Evolutionary conservation across 768 basidiomycete species (phyloP).

Genomic region (Termitomyces sp.): DNA sequence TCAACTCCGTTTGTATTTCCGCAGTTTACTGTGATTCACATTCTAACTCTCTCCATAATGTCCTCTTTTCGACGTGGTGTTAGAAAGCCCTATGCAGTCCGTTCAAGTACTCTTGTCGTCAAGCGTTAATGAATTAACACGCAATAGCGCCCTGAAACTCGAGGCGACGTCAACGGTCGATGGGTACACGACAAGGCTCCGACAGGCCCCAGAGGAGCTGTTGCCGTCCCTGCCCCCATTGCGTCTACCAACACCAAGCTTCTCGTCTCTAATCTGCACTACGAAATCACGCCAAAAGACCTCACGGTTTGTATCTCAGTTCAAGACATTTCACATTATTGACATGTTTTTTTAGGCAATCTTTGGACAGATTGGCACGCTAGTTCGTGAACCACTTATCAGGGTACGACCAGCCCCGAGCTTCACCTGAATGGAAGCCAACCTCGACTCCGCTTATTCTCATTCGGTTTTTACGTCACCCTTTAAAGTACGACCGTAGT

Average conservation of each 20-base stretch:
- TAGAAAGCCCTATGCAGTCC: slow-evolving; percentile 1
- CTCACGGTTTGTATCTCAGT: slow-evolving; percentile 56
- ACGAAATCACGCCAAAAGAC: slow-evolving; percentile 86
- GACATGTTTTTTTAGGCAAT: slow-evolving; percentile 49
- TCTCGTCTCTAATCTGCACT: slow-evolving; percentile 84
- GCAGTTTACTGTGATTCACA: slow-evolving; percentile 9
- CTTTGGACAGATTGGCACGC: slow-evolving; percentile 89
- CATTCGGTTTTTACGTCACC: slow-evolving; percentile 25
- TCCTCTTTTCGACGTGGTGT: slow-evolving; percentile 5
- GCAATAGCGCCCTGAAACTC: slow-evolving; percentile 8
- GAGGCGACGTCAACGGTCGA: slow-evolving; percentile 50
- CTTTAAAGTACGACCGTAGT: slow-evolving; percentile 88
- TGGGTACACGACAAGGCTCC: slow-evolving; percentile 79
- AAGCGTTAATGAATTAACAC: not conserved
- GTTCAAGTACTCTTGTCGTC: not conserved
- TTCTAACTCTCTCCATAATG: not conserved
- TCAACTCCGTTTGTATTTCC: slow-evolving; percentile 16
- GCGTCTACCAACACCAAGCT: slow-evolving; percentile 48
- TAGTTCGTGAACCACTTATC: slow-evolving; percentile 88
- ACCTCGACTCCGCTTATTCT: slow-evolving; percentile 38
- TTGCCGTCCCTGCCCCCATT: slow-evolving; percentile 22
- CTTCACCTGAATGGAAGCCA: slow-evolving; percentile 59
- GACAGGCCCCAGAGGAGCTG: slow-evolving; percentile 27
- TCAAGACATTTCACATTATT: not conserved
- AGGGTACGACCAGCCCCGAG: slow-evolving; percentile 82